These are phyloP conservation scores for Juglanconis oblonga DNA, from an alignment of 2,329 filamentous ascomycete genomes.

Conservation along the genomic window DNA sequence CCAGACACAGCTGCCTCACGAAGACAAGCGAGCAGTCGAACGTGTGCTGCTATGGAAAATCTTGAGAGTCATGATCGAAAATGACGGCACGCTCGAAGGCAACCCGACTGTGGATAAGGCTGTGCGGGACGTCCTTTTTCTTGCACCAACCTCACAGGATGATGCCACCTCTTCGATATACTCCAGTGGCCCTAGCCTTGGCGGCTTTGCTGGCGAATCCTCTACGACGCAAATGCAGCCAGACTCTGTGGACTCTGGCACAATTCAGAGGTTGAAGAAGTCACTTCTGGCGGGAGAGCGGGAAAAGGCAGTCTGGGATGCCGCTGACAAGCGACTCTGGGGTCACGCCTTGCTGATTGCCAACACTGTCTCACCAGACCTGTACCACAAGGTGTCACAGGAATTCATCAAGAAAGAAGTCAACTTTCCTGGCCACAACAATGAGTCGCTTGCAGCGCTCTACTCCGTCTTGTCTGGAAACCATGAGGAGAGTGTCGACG, in stretches of 20 bases:
- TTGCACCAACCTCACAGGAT: conserved; percentile 39
- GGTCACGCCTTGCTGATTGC: conserved; percentile 93
- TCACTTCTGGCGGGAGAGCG: conserved; percentile 76
- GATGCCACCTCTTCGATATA: conserved; percentile 25
- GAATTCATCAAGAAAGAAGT: conserved; percentile 97
- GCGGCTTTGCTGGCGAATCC: conserved; percentile 14
- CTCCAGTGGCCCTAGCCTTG: conserved; percentile 18
- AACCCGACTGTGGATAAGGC: conserved; percentile 68
- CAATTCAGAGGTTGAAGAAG: conserved; percentile 69
- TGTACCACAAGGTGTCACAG: conserved; percentile 91
- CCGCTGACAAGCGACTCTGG: conserved; percentile 92
- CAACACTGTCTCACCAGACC: conserved; percentile 69
- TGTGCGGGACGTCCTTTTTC: conserved; percentile 71
- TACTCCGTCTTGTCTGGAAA: conserved; percentile 96
- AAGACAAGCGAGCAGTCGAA: conserved; percentile 73
- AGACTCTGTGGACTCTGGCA: conserved; percentile 67
- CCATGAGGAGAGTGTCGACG: conserved; percentile 89
- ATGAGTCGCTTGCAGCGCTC: conserved; percentile 83
- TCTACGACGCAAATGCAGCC: conserved; percentile 27
- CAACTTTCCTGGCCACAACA: conserved; percentile 73
- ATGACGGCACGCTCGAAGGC: conserved; percentile 80
- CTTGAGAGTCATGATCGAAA: conserved; percentile 74
- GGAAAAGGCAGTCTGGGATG: conserved; percentile 89
- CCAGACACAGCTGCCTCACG: conserved; percentile 50
- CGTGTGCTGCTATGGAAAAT: conserved; percentile 86